Evolutionary conservation across 148 eudicot genomes (phyloP), one percentile per base, ranked within the genome.

Genomic region (Diospyros kaki): DNA sequence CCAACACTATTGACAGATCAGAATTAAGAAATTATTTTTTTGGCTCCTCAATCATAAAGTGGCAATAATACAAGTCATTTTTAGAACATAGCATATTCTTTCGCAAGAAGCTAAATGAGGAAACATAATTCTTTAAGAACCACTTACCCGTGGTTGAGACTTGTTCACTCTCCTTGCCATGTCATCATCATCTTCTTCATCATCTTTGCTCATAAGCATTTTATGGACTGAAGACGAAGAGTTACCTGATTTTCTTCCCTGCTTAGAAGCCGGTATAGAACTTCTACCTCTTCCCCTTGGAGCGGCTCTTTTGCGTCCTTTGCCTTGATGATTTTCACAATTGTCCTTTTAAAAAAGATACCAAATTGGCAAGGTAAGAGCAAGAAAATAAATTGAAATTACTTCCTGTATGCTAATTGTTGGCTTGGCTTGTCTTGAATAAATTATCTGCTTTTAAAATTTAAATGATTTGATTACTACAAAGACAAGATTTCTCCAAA

Each of bases 251-350:
- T 84, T 88, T 79, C 86, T 89, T 54, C 99, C 99, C 81, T 97
- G 89, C 83, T 95, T 95, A 69, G 97, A 76, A 77, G 90, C 52
- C 0, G 28, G 28, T 72, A 93, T 64, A 45, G 91, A 62, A 64
- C 91, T 94, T 87, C 88, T 83, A 59, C 97, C 96, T 73, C 81
- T 82, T 76, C 97, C 98, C 81, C 87, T 92, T 48, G 97, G 88
- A 79, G 97, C 97, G 71, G 86, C 90, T 80, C 97, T 87, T 84
- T 92, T 95, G 58, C 84, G 87, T 66, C 96, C 88, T 82, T 84
- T 90, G 61, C 79, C 85, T 78, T 51, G 86, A 43, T 87, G 74
- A 28, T 73, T 78, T 66, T 80, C 87, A 70, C 81, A 83, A 14
- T 92, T 90, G 62, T 75, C 99, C 94, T 90, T 61, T 3, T 11